Conservation (phyloP, 1,284 basidiomycete species). For the Ustilago sp. region DNA sequence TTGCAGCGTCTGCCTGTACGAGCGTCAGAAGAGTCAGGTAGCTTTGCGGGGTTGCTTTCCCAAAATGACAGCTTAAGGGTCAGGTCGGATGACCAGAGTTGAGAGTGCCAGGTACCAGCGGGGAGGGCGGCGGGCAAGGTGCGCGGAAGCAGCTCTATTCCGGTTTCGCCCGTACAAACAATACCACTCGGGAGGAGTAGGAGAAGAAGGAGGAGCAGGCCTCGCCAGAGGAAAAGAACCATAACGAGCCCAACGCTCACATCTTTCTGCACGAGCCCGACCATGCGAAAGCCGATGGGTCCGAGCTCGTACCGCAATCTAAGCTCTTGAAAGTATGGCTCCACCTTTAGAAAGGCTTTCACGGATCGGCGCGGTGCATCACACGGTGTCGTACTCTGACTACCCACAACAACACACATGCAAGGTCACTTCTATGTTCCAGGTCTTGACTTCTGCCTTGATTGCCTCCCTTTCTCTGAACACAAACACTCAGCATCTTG, state of each 20-base stretch:
- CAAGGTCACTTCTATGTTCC: not conserved
- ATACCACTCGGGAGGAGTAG: conserved; percentile 33
- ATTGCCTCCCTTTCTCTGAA: not conserved
- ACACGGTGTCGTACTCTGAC: not conserved
- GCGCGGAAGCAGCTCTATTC: conserved; percentile 9
- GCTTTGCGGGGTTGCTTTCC: conserved; percentile 23
- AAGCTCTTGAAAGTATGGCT: not conserved
- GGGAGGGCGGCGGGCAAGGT: not conserved
- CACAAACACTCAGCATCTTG: not conserved
- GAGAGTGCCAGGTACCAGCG: not conserved
- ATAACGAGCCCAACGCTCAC: not conserved
- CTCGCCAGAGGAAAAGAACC: not conserved
- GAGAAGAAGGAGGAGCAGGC: not conserved
- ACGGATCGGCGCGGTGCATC: conserved; percentile 34
- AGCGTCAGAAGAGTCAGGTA: conserved; percentile 1
- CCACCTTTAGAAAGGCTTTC: conserved; percentile 17
- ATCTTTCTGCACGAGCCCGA: not conserved
- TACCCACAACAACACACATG: not conserved
- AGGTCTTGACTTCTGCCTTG: not conserved
- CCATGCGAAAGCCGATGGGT: not conserved
- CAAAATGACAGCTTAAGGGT: conserved; percentile 8
- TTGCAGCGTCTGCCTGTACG: conserved; percentile 9
- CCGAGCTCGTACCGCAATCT: not conserved
- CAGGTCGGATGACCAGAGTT: conserved; percentile 7
- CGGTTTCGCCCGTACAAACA: conserved; percentile 30